Percentiles rank a stretch among this genome's conserved stretches.
These are phyloP conservation scores for Mortierella hygrophila DNA, from an alignment of 192 early-diverging fungal genomes.

Conservation along the genomic window DNA sequence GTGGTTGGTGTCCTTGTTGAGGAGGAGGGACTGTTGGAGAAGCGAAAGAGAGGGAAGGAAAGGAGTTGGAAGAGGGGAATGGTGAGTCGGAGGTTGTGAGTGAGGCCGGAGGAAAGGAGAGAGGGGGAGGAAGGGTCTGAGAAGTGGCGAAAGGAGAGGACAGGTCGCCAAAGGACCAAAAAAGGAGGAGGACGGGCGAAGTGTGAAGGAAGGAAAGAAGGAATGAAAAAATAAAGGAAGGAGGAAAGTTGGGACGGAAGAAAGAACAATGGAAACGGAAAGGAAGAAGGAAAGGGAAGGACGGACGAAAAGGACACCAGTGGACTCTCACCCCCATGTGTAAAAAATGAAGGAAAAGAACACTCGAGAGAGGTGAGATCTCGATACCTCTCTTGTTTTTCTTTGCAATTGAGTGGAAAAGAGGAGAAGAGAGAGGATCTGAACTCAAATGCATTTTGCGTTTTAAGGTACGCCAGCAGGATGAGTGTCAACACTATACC, in stretches of 20 bases:
- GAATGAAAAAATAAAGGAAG: background rate
- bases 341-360: background rate
- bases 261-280: background rate
- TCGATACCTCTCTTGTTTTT: background rate
- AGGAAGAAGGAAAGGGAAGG: background rate
- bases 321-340: background rate
- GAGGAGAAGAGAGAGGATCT: background rate
- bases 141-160: background rate
- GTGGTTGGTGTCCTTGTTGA: too few species aligned
- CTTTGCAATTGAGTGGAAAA: background rate
- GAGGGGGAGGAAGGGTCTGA: background rate
- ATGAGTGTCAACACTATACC: background rate
- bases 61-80: background rate
- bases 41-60: background rate
- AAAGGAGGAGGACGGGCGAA: background rate
- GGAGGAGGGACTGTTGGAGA: background rate
- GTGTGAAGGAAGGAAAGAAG: background rate
- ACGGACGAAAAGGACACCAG: background rate
- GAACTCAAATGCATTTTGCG: background rate
- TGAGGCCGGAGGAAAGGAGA: background rate
- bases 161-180: background rate
- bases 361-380: background rate
- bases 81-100: background rate
- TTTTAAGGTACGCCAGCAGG: background rate
- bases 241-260: background rate